Conservation (phyloP, 768 basidiomycete genomes). For the Boletellus ananiceps region DNA sequence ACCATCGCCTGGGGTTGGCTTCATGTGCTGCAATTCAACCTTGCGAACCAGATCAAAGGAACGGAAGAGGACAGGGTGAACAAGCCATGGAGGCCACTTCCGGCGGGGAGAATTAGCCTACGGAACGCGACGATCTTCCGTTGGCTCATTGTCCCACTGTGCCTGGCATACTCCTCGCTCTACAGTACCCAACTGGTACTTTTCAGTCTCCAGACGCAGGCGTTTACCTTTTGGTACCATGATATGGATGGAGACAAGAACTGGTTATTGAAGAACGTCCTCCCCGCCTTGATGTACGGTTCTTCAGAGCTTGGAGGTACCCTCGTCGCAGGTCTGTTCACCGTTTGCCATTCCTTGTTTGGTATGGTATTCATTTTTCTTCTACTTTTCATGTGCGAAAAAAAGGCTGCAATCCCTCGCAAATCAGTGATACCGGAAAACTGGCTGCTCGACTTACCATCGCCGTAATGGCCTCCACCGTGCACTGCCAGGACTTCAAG, state of each 20-base stretch:
- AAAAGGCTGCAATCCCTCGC: slow-evolving; percentile 21
- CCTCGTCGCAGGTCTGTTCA: slow-evolving; percentile 33
- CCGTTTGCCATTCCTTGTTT: neutral
- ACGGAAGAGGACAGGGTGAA: slow-evolving; percentile 42
- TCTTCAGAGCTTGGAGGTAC: slow-evolving; percentile 37
- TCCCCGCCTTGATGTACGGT: slow-evolving; percentile 37
- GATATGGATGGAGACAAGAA: slow-evolving; percentile 35
- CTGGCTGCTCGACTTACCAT: slow-evolving; percentile 34
- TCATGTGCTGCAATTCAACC: slow-evolving; percentile 40
- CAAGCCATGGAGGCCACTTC: slow-evolving; percentile 43
- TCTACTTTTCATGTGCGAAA: neutral
- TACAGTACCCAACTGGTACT: slow-evolving; percentile 31
- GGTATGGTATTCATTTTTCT: neutral
- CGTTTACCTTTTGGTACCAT: slow-evolving; percentile 36
- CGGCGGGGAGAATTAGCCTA: slow-evolving; percentile 38
- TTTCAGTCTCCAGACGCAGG: slow-evolving; percentile 31
- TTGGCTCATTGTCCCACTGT: slow-evolving; percentile 33
- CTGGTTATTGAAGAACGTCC: slow-evolving; percentile 36
- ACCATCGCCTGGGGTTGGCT: slow-evolving; percentile 41
- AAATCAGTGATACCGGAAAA: slow-evolving; percentile 25
- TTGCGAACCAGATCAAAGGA: slow-evolving; percentile 41
- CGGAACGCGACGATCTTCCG: slow-evolving; percentile 32
- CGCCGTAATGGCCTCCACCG: slow-evolving; percentile 40
- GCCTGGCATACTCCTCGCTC: slow-evolving; percentile 30
- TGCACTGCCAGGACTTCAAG: slow-evolving; percentile 48